Percentiles rank a stretch among this genome's conserved stretches.
phyloP scores from a whole-genome alignment of 805 yeast genomes.

The Pichia rugopelliculosa region DNA sequence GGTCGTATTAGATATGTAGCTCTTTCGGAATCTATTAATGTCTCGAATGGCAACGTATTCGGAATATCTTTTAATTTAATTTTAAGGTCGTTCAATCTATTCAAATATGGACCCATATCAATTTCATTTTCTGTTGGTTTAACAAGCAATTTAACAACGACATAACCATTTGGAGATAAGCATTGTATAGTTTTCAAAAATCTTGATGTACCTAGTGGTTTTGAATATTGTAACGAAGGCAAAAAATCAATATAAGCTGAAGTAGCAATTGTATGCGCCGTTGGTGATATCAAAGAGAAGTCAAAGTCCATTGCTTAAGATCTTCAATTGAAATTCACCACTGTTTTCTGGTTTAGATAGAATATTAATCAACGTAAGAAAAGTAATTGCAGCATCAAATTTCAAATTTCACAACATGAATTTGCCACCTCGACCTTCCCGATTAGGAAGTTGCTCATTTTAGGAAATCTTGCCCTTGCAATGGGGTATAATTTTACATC shows the following conservation, averaged over 20 bases:
- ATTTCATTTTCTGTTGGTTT: conserved; percentile 45
- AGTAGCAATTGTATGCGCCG: conserved; percentile 85
- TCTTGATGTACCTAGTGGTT: conserved; percentile 70
- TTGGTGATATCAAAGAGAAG: conserved; percentile 77
- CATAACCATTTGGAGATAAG: conserved; percentile 60
- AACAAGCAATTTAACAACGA: conserved; percentile 74
- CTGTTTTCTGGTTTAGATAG: too few species aligned
- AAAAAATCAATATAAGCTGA: conserved; percentile 84
- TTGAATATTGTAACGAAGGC: conserved; percentile 64
- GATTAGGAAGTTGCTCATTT: background rate
- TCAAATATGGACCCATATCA: conserved; percentile 29
- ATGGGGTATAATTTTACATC: background rate
- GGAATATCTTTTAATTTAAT: conserved; percentile 40
- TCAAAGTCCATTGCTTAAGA: conserved; percentile 53
- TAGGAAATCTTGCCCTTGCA: background rate
- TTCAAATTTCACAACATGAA: background rate
- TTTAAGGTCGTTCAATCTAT: conserved; percentile 30
- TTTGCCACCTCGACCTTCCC: background rate
- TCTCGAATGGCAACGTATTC: conserved; percentile 63
- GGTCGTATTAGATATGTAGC: conserved; percentile 90
- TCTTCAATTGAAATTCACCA: background rate
- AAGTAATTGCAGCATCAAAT: background rate
- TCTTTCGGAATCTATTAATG: conserved; percentile 77
- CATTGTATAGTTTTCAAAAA: conserved; percentile 84
- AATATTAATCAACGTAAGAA: too few species aligned